Evolutionary conservation across 1,284 basidiomycete species (phyloP), one percentile per base, ranked within the genome.

Genomic region (Wolfiporia cocos): DNA sequence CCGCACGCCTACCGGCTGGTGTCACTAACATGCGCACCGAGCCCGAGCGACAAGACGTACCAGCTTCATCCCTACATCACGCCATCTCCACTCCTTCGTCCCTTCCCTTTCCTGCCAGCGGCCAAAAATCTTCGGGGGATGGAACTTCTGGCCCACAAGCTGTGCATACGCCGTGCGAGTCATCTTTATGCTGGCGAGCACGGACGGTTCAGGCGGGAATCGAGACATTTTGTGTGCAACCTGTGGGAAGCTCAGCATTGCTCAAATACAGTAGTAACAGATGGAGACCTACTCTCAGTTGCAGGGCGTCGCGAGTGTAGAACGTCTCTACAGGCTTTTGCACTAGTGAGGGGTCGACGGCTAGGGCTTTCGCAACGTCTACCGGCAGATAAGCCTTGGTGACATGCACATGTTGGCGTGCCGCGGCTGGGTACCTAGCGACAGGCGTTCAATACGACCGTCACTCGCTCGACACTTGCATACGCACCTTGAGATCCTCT

Each of bases 91-190:
- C 52, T 89, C 73, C 37, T 67, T 61, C 1, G 71, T 76, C 7
- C 70, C 76, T 64, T 86, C 80, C 10, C 55, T 65, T 50, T 84
- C 83, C 45, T 66, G 64, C 69, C 83, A 87, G n/a, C 65, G 68
- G 4, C 92, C 90, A 56, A 97, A 98, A 18, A 88, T 69, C 55
- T 88, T 90, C 0, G 94, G 93, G 2, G 95, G 87, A 57, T 86
- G 87, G 62, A 96, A 98, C 46, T 83, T 87, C 61, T 98, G 94
- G 11, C 92, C 86, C 23, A 85, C 64, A 11, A 98, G 69, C 55
- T 97, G 94, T 1, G 94, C 95, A 63, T 96, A 98, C 0, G 92
- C 87, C 0, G 90, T 86, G 32, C 92, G 76, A 1, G 92, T 94
- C 77, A 95, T 76, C 42, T 68, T 78, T 4, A 92, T 71, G 0